phyloP scores from a whole-genome alignment of 495 filamentous ascomycete species.

The Neurospora sp. region DNA sequence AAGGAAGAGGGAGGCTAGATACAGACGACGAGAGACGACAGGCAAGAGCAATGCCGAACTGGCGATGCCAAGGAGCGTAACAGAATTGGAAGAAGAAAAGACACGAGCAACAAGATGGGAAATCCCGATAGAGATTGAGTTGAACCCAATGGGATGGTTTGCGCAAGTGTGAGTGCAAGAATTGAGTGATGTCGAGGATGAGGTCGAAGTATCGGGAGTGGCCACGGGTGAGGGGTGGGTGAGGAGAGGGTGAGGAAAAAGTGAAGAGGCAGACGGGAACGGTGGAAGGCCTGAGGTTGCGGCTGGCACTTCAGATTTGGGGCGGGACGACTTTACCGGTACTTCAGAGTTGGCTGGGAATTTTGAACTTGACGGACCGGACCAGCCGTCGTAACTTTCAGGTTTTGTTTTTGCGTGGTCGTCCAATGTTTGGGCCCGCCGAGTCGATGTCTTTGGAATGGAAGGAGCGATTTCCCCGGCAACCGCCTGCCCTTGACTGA shows the following conservation, averaged over 20 bases:
- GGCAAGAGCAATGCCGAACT: background rate
- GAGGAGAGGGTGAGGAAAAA: background rate
- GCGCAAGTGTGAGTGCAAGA: background rate
- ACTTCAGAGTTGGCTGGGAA: background rate
- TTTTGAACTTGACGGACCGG: background rate
- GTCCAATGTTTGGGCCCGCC: background rate
- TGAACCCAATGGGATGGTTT: background rate
- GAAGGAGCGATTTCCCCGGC: background rate
- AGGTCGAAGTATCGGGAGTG: background rate
- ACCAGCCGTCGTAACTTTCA: background rate
- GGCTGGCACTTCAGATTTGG: background rate
- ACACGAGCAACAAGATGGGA: background rate
- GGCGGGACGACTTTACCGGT: background rate
- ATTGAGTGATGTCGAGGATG: background rate
- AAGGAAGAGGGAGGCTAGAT: background rate
- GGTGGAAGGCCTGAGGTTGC: conserved; percentile 1
- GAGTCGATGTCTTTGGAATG: background rate
- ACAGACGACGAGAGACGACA: background rate
- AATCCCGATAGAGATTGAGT: background rate
- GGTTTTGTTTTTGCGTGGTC: background rate
- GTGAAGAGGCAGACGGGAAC: background rate
- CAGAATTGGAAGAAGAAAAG: background rate
- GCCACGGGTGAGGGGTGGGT: background rate
- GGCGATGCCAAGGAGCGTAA: background rate
- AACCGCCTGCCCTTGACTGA: background rate